Conservation (phyloP, 768 basidiomycete species). For the Agrocybe chaxingu region DNA sequence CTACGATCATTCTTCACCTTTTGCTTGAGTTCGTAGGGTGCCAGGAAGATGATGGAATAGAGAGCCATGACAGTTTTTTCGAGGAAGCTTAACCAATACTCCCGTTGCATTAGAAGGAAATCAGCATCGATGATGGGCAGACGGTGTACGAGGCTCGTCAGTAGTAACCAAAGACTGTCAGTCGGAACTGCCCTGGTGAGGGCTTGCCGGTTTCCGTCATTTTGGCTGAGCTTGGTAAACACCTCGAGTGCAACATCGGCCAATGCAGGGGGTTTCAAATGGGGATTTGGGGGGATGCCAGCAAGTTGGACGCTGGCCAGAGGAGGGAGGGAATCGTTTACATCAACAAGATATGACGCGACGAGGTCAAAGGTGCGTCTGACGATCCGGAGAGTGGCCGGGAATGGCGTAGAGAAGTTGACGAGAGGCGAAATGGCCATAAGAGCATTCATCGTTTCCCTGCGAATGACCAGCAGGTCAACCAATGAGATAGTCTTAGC, state of each 20-base stretch:
- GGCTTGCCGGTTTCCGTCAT: conserved; percentile 75
- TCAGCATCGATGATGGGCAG: conserved; percentile 80
- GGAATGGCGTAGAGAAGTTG: conserved; percentile 43
- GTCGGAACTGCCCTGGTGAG: conserved; percentile 61
- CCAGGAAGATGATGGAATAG: conserved; percentile 83
- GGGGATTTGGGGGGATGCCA: conserved; percentile 38
- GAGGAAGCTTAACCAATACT: conserved; percentile 73
- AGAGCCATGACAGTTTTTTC: conserved; percentile 80
- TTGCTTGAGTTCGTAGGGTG: conserved; percentile 71
- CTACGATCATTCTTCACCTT: conserved; percentile 61
- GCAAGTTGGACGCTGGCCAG: conserved; percentile 52
- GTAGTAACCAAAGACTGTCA: conserved; percentile 54
- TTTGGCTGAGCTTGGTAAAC: conserved; percentile 74
- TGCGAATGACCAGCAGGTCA: conserved; percentile 72
- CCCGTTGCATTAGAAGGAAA: conserved; percentile 60
- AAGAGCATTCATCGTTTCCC: conserved; percentile 72
- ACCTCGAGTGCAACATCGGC: conserved; percentile 81
- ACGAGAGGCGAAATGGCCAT: conserved; percentile 55
- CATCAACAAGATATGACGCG: conserved; percentile 74
- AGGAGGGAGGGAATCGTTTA: conserved; percentile 63
- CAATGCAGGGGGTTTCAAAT: conserved; percentile 52
- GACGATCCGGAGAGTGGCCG: conserved; percentile 44
- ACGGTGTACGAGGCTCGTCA: conserved; percentile 73
- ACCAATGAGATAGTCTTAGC: conserved; percentile 63
- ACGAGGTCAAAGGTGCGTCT: conserved; percentile 62